Evolutionary conservation across 352 stramenopile species (phyloP).

Genomic region (Phytophthora pisi): DNA sequence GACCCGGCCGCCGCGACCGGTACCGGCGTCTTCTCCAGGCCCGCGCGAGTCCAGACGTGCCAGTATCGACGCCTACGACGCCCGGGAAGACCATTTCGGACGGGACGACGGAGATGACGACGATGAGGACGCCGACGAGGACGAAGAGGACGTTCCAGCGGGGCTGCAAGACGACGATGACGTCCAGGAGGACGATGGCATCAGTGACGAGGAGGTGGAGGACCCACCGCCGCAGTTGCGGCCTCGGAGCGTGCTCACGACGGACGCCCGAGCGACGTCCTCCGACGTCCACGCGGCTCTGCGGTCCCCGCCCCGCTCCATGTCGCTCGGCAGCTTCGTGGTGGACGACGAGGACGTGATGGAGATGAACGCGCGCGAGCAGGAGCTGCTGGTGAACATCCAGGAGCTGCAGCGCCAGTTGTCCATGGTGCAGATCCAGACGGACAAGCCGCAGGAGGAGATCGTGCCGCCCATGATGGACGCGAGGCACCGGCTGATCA

Average conservation of each 20-base stretch:
- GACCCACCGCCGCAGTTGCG: slow-evolving; percentile 13
- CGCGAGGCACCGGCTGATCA: slow-evolving; percentile 79
- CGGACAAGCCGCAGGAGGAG: slow-evolving; percentile 77
- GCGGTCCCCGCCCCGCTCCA: slow-evolving; percentile 35
- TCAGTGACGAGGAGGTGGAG: slow-evolving; percentile 20
- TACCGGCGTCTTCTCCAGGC: slow-evolving; percentile 4
- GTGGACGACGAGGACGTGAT: slow-evolving; percentile 68
- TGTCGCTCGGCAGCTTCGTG: slow-evolving; percentile 29
- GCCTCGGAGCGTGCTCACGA: slow-evolving; percentile 9
- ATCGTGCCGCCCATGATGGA: slow-evolving; percentile 70
- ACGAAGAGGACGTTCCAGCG: slow-evolving; percentile 11
- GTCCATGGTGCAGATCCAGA: slow-evolving; percentile 86
- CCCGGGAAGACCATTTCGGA: slow-evolving; percentile 30
- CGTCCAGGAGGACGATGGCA: slow-evolving; percentile 18
- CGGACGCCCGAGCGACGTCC: not conserved
- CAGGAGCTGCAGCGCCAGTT: slow-evolving; percentile 91
- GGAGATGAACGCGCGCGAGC: slow-evolving; percentile 83
- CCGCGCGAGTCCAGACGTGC: slow-evolving; percentile 28
- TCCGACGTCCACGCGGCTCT: slow-evolving; percentile 14
- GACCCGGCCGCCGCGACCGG: not conserved
- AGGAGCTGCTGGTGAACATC: slow-evolving; percentile 91
- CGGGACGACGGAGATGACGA: slow-evolving; percentile 9
- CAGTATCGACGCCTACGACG: slow-evolving; percentile 44
- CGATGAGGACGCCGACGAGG: slow-evolving; percentile 26
- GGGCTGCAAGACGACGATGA: slow-evolving; percentile 21